These are phyloP conservation scores for Rosa persica DNA, from an alignment of 306 rosid genomes.

Conservation along the genomic window DNA sequence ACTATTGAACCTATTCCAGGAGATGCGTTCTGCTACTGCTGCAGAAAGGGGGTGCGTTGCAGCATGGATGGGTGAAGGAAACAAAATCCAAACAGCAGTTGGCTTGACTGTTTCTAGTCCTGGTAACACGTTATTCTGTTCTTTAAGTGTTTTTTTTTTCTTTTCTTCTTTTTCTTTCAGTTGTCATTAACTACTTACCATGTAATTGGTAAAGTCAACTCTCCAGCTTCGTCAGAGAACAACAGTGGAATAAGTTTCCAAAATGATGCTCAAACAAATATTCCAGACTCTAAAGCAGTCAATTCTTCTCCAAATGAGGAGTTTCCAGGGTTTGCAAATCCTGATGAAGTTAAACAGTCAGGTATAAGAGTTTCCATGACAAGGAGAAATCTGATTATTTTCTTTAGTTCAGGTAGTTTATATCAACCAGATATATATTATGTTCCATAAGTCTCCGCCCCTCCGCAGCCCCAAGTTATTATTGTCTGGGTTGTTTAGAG, in stretches of 20 bases:
- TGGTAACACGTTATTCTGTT: constrained; percentile 25
- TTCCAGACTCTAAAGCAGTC: constrained; percentile 35
- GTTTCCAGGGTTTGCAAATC: constrained; percentile 61
- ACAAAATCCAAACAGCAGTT: constrained; percentile 37
- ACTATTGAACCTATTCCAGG: constrained; percentile 44
- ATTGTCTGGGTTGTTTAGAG: background rate
- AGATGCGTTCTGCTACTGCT: constrained; percentile 39
- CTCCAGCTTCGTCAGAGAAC: constrained; percentile 38
- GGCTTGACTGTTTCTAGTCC: constrained; percentile 42
- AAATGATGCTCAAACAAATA: constrained; percentile 48
- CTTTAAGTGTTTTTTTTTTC: background rate
- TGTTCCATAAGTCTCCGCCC: background rate
- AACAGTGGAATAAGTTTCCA: constrained; percentile 41
- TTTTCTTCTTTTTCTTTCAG: background rate
- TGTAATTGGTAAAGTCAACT: constrained; percentile 35
- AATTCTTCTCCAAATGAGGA: constrained; percentile 55
- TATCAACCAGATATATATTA: background rate
- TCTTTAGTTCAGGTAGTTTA: background rate
- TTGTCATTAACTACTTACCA: constrained; percentile 16
- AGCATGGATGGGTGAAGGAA: constrained; percentile 55
- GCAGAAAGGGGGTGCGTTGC: constrained; percentile 44
- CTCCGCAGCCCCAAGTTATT: background rate
- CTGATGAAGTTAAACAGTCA: constrained; percentile 50
- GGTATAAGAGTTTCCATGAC: constrained; percentile 42
- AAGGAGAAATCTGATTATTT: background rate